phyloP scores from a whole-genome alignment of 305 asterid genomes.

The Salvia sclarea region DNA sequence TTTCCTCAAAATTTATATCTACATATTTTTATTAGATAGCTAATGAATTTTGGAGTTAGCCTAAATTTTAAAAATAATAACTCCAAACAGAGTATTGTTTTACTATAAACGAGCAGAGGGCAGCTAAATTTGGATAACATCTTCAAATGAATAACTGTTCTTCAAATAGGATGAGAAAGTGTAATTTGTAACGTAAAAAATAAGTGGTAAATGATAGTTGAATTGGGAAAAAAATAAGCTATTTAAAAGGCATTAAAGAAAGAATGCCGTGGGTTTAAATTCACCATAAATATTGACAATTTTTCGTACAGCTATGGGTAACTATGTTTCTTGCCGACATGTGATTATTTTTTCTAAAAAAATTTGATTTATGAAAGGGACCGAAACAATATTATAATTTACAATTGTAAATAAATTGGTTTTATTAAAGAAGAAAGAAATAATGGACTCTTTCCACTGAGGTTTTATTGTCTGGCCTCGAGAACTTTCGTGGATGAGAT shows the following conservation, averaged over 20 bases:
- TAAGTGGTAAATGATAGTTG: neutral
- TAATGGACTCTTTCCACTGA: neutral
- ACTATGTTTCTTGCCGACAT: slow-evolving; percentile 11
- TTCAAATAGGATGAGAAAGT: neutral
- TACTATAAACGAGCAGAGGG: neutral
- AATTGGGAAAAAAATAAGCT: neutral
- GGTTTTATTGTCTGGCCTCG: neutral
- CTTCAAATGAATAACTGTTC: neutral
- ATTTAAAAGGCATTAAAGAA: neutral
- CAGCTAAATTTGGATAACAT: neutral
- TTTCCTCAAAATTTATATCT: too few relatives aligned
- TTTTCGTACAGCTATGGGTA: neutral
- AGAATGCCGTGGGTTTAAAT: neutral
- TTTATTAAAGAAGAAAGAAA: neutral
- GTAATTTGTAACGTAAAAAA: neutral
- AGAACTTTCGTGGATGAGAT: neutral
- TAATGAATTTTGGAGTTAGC: too few relatives aligned
- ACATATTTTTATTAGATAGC: too few relatives aligned
- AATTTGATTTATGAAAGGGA: neutral
- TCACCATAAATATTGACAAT: neutral
- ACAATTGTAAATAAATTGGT: neutral
- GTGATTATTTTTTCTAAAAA: neutral
- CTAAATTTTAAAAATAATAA: too few relatives aligned
- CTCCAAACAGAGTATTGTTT: neutral
- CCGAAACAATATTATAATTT: neutral